Conservation (phyloP, 768 basidiomycete genomes). For the Boletales sp. region DNA sequence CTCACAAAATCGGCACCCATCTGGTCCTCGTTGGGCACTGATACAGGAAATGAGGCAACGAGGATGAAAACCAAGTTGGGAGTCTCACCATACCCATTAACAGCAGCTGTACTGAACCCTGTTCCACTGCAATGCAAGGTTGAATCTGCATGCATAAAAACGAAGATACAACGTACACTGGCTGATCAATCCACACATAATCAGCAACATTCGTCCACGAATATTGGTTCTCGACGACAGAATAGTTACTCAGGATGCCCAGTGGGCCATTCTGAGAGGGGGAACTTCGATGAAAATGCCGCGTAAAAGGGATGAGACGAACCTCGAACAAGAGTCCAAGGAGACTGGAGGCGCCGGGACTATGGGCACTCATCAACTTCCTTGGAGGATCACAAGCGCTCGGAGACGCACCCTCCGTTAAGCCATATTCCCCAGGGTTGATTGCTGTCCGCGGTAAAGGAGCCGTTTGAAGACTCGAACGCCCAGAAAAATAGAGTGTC, state of each 20-base stretch:
- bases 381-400: neutral
- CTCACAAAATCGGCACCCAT: neutral
- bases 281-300: neutral
- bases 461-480: conserved; percentile 53
- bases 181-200: conserved; percentile 71
- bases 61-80: too few relatives aligned
- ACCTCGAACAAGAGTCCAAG: conserved; percentile 61
- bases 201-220: conserved; percentile 52
- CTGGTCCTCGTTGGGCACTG: neutral
- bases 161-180: conserved; percentile 38
- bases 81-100: neutral
- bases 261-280: conserved; percentile 61
- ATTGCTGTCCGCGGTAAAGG: conserved; percentile 41
- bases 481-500: conserved; percentile 66
- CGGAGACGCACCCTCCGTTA: conserved; percentile 55
- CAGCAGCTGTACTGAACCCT: neutral
- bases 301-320: conserved; percentile 7
- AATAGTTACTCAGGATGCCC: conserved; percentile 47
- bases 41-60: neutral
- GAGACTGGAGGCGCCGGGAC: conserved; percentile 69
- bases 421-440: conserved; percentile 74
- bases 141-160: too few relatives aligned
- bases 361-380: conserved; percentile 8
- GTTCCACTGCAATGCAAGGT: neutral
- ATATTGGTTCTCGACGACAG: conserved; percentile 44